A percentile compares a stretch with the other conserved stretches of the same genome.
These are phyloP conservation scores for slime mould (Dictyostelium discoideum) DNA, from an alignment of 78 protist genomes.

Conservation along the genomic window dicty_2.7 NC_007091.3:3774501-3775000, in stretches of 20 bases:
- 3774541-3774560: background rate
- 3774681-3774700: background rate
- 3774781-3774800: background rate
- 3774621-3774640: background rate
- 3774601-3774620: background rate
- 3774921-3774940: background rate
- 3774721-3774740: background rate
- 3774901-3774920: background rate
- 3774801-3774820: background rate
- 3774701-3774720: background rate
- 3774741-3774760: background rate
- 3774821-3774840: slow-evolving; percentile 2
- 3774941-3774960: background rate
- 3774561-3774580: background rate
- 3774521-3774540: slow-evolving; percentile 2
- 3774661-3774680: background rate
- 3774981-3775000: background rate
- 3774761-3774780: background rate
- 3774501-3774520: background rate
- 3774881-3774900: background rate
- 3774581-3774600: background rate
- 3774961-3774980: background rate
- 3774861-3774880: background rate
- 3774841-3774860: background rate
- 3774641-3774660: background rate